Conservation (phyloP, 345 rosid genomes). For the Lepidium didymum region DNA sequence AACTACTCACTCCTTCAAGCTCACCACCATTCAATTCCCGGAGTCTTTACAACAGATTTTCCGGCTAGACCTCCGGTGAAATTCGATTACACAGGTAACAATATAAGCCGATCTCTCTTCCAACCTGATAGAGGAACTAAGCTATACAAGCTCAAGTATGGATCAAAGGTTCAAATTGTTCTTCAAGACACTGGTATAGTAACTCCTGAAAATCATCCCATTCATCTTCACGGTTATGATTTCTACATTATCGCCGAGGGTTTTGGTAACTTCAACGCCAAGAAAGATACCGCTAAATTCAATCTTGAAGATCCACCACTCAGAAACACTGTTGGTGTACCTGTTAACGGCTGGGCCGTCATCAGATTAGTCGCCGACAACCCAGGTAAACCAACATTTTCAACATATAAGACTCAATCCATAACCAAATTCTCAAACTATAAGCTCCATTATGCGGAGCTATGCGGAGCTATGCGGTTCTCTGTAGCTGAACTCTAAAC, state of each 20-base stretch:
- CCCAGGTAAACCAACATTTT: conserved; percentile 56
- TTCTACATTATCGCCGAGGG: conserved; percentile 83
- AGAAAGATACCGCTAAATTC: conserved; percentile 54
- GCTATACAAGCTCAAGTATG: conserved; percentile 61
- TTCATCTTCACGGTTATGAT: conserved; percentile 92
- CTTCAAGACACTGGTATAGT: conserved; percentile 78
- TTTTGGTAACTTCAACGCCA: conserved; percentile 82
- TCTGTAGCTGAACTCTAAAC: too few relatives aligned
- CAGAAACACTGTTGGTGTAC: conserved; percentile 73
- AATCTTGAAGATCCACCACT: conserved; percentile 86
- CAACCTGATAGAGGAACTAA: conserved; percentile 73
- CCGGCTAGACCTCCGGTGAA: conserved; percentile 59
- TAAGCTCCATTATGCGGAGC: too few relatives aligned
- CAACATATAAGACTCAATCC: too few relatives aligned
- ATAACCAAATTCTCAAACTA: too few relatives aligned
- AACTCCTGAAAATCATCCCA: conserved; percentile 87
- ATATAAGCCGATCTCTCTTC: conserved; percentile 59
- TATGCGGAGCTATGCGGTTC: too few relatives aligned
- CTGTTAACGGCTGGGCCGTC: conserved; percentile 82
- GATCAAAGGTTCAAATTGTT: conserved; percentile 76
- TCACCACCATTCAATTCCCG: conserved; percentile 47
- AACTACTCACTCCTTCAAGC: conserved; percentile 79
- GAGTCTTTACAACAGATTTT: conserved; percentile 81
- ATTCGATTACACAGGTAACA: conserved; percentile 82
- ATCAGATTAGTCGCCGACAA: conserved; percentile 93